These are phyloP conservation scores for Beverwykella pulmonaria DNA, from an alignment of 495 filamentous ascomycete genomes.

Conservation along the genomic window DNA sequence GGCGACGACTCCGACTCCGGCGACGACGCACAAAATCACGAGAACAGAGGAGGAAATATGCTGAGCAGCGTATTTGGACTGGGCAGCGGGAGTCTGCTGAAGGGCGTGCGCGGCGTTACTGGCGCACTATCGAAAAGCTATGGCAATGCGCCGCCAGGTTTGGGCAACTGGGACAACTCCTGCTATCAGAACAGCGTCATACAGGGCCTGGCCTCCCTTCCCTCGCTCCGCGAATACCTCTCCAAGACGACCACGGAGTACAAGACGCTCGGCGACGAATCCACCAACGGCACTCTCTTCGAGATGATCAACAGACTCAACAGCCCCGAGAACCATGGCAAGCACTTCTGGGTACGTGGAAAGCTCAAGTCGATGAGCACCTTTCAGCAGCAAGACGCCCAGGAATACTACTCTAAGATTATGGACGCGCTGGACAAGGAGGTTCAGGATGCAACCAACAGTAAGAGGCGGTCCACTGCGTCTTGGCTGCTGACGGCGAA, in stretches of 20 bases:
- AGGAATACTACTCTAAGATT: constrained; percentile 94
- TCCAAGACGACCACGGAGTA: constrained; percentile 50
- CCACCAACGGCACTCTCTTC: constrained; percentile 60
- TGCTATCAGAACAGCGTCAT: constrained; percentile 98
- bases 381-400: constrained; percentile 96
- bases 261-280: constrained; percentile 38
- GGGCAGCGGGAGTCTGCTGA: constrained; percentile 54
- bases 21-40: neutral
- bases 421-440: constrained; percentile 86
- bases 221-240: constrained; percentile 60
- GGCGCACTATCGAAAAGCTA: constrained; percentile 6
- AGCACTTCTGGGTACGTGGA: constrained; percentile 73
- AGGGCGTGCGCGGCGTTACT: constrained; percentile 4
- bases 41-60: constrained; percentile 20
- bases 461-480: constrained; percentile 23
- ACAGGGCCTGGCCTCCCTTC: constrained; percentile 73
- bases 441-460: constrained; percentile 54
- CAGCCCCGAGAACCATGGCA: constrained; percentile 65
- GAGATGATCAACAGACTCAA: constrained; percentile 69
- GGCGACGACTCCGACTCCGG: neutral
- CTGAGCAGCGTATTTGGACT: constrained; percentile 69
- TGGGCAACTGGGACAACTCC: constrained; percentile 91
- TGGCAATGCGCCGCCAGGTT: constrained; percentile 63
- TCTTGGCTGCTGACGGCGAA: constrained; percentile 45
- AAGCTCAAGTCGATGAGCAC: constrained; percentile 85